Conservation (phyloP, 768 basidiomycete species). For the Lactarius sanguifluus region DNA sequence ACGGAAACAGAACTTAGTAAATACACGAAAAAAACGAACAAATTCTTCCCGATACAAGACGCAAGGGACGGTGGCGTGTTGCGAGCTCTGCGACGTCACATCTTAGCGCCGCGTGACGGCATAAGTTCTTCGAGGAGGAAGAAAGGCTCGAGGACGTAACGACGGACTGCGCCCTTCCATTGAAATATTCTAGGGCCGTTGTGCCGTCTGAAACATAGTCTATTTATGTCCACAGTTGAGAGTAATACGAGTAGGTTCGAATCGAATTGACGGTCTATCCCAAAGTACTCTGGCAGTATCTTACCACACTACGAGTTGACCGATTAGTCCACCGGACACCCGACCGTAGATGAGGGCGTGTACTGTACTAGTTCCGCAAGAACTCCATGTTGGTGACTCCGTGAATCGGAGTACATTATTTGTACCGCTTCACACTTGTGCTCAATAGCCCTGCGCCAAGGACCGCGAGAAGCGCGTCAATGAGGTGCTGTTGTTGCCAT, state of each 20-base stretch:
- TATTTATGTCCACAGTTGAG: background rate
- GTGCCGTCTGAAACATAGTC: background rate
- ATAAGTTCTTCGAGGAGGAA: background rate
- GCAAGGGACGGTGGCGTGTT: conserved; percentile 37
- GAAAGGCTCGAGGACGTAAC: background rate
- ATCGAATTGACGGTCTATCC: no score
- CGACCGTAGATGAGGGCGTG: no score
- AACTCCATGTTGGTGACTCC: no score
- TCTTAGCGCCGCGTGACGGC: conserved; percentile 16
- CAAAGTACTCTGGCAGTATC: no score
- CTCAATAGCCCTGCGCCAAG: no score
- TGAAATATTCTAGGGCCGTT: background rate
- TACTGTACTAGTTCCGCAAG: no score
- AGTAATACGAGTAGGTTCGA: background rate
- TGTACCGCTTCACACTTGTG: background rate
- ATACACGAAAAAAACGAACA: conserved; percentile 31
- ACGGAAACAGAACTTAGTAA: conserved; percentile 30
- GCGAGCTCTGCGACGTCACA: conserved; percentile 34
- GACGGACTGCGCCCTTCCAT: background rate
- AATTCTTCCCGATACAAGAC: conserved; percentile 35
- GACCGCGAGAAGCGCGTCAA: background rate
- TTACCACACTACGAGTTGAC: no score
- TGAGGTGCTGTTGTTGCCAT: background rate
- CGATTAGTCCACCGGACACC: no score
- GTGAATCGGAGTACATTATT: background rate